Base-by-base conservation (phyloP, 768 basidiomycete genomes). In the Calocybe indica region DNA sequence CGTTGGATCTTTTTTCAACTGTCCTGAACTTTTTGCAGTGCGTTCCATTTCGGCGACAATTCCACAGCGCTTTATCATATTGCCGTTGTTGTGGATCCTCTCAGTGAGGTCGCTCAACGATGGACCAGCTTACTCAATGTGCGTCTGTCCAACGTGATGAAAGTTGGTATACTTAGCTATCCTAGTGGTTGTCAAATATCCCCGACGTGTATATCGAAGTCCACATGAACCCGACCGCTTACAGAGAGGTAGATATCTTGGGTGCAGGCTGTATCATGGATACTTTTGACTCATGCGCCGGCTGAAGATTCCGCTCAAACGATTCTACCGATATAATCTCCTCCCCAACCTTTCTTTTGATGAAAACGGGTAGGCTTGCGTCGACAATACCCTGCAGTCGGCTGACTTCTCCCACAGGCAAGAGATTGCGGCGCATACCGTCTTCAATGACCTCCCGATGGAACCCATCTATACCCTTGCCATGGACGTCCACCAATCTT, bases 391-490 rank as follows among this genome's bases (percentile, higher is more conserved):
- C 31, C 15, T 40, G 14, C 8, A 29, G 37, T 6, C 30, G 32
- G 10, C 37, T 49, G 7, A 48, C 14, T 44, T 11, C 22, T 47
- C 6, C 6, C n/a, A 13, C 37, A 89, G 86, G 1, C 61, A 73
- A 30, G 87, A 91, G 56, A 57, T 79, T 9, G 67, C 76, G 1
- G 71, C 85, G 0, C 68, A 72, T 14, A 75, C 83, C 1, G 62
- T 70, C 3, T 97, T 99, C 65, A 71, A 73, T 7, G 75, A 74
- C 45, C 72, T 99, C 7, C 93, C 95, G 0, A 63, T 76, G 1
- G 87, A 93, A 8, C 90, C 93, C 0, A 91, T 99, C 48, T 92
- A 93, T 57, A 98, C 95, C 0, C 75, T 98, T n/a, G 82, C 82
- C 4, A 85, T 96, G 79, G 95, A 98, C 44, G 84, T 92, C 2